phyloP scores from a whole-genome alignment of 106 monocot genomes.

The Apostasia ramifera region DNA sequence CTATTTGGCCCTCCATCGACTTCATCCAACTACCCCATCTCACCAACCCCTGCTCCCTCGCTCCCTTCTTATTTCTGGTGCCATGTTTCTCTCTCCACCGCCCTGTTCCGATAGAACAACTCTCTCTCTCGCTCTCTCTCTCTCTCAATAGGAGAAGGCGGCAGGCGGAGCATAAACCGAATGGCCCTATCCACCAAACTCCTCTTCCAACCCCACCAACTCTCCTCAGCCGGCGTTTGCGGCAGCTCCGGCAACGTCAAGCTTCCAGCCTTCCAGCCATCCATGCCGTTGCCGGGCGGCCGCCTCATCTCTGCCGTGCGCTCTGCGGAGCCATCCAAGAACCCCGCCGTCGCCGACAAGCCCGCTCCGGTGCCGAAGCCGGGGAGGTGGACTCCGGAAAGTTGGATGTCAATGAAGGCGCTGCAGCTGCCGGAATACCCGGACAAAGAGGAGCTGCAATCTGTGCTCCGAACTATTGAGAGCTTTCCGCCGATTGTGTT shows the following conservation, averaged over 20 bases:
- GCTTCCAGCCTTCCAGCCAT: neutral
- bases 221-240: neutral
- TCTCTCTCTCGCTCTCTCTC: no score
- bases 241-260: neutral
- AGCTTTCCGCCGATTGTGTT: conserved; percentile 82
- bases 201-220: conserved; percentile 2
- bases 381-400: conserved; percentile 54
- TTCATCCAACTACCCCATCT: no score
- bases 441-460: conserved; percentile 43
- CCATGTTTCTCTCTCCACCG: no score
- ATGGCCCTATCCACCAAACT: conserved; percentile 13
- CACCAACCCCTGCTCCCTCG: no score
- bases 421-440: conserved; percentile 86
- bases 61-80: no score
- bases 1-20: no score
- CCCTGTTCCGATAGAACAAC: no score
- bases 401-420: conserved; percentile 69
- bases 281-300: neutral
- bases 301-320: conserved; percentile 22
- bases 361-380: neutral
- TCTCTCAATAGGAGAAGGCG: no score
- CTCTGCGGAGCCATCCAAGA: conserved; percentile 31
- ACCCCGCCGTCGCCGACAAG: conserved; percentile 13
- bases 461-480: conserved; percentile 59
- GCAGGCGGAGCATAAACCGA: no score